phyloP scores from a whole-genome alignment of 2,329 filamentous ascomycete genomes.

The Nemania sp. region DNA sequence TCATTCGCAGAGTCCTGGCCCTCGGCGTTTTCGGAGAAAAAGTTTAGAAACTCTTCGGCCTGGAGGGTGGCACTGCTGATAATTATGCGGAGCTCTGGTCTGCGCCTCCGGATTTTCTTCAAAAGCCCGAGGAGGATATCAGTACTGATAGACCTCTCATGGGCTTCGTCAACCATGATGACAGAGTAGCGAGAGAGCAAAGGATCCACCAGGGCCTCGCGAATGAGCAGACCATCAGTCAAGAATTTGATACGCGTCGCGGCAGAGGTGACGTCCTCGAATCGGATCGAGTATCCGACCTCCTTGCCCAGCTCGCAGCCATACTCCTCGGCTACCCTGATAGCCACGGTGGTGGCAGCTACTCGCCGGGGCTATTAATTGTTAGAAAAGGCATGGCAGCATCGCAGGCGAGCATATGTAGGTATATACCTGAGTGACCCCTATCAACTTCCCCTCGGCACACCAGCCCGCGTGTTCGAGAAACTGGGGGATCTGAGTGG shows the following conservation, averaged over 20 bases:
- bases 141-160: constrained; percentile 90
- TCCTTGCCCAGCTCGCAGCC: constrained; percentile 86
- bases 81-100: constrained; percentile 82
- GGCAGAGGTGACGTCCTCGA: constrained; percentile 89
- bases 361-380: constrained; percentile 75
- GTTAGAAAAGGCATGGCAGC: constrained; percentile 19
- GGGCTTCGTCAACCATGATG: constrained; percentile 97
- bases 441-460: constrained; percentile 78
- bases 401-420: constrained; percentile 49
- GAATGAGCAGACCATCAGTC: constrained; percentile 87
- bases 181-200: constrained; percentile 88
- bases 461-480: constrained; percentile 90
- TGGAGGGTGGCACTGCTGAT: constrained; percentile 93
- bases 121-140: constrained; percentile 88
- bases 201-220: constrained; percentile 92
- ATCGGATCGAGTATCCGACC: constrained; percentile 88
- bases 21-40: constrained; percentile 63
- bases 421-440: constrained; percentile 85
- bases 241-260: constrained; percentile 91
- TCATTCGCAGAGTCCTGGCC: constrained; percentile 40
- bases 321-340: constrained; percentile 87
- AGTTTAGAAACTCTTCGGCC: constrained; percentile 80
- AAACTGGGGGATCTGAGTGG: constrained; percentile 93
- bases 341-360: constrained; percentile 86
- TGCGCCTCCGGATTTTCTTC: constrained; percentile 83